These are phyloP conservation scores for Lagenidium giganteum DNA, from an alignment of 352 stramenopile genomes.

Conservation along the genomic window DNA sequence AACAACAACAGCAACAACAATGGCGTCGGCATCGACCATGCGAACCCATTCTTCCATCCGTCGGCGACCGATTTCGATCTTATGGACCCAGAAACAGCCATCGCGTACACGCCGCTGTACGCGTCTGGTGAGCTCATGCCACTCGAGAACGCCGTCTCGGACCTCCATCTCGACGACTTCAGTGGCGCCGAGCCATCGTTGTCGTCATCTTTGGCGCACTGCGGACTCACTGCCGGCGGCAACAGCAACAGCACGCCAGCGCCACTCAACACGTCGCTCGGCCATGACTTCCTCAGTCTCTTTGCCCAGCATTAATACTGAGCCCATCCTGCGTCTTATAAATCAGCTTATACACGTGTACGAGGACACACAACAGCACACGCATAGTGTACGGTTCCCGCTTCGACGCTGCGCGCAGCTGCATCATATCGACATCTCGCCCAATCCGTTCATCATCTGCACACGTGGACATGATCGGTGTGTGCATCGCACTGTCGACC, in stretches of 20 bases:
- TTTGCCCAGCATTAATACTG: slow-evolving; percentile 62
- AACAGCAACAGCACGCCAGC: slow-evolving; percentile 10
- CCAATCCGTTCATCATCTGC: too few species aligned
- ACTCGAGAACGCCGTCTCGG: slow-evolving; percentile 43
- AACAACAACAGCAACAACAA: too few species aligned
- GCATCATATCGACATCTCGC: too few species aligned
- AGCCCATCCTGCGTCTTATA: background rate
- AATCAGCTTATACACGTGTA: too few species aligned
- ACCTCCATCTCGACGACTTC: slow-evolving; percentile 69
- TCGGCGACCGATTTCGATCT: slow-evolving; percentile 26
- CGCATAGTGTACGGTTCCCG: too few species aligned
- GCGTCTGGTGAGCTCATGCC: slow-evolving; percentile 45
- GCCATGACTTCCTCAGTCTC: slow-evolving; percentile 73
- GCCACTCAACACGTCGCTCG: slow-evolving; percentile 64
- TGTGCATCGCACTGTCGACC: too few species aligned
- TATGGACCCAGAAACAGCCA: slow-evolving; percentile 67
- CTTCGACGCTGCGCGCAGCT: too few species aligned
- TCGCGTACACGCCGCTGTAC: slow-evolving; percentile 63
- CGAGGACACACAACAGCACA: too few species aligned
- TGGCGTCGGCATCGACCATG: too few species aligned
- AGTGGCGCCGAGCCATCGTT: slow-evolving; percentile 29
- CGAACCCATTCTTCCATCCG: slow-evolving; percentile 46
- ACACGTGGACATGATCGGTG: too few species aligned
- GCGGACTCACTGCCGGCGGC: background rate
- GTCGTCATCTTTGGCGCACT: too few species aligned